A percentile compares a stretch with the other conserved stretches of the same genome.
These are phyloP conservation scores for Boletus sp. DNA, from an alignment of 1,284 basidiomycete genomes.

Conservation along the genomic window DNA sequence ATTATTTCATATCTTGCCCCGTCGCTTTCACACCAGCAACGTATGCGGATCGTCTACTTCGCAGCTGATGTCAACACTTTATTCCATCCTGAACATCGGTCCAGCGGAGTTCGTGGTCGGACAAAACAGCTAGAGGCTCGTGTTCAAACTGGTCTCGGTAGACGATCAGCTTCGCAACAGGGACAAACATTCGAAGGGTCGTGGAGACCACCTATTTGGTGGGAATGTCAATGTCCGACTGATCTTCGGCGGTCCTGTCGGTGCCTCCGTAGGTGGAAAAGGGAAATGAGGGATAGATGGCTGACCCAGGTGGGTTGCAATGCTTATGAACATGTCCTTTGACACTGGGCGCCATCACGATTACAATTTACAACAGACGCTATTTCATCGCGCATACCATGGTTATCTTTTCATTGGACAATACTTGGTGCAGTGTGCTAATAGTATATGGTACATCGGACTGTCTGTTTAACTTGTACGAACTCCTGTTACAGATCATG, in stretches of 20 bases:
- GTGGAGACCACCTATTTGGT: constrained; percentile 32
- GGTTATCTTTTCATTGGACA: constrained; percentile 6
- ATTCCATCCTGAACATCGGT: constrained; percentile 33
- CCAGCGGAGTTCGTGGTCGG: neutral
- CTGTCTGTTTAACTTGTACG: constrained; percentile 3
- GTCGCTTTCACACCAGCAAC: constrained; percentile 52
- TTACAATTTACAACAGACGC: constrained; percentile 1
- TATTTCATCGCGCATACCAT: constrained; percentile 4
- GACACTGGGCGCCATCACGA: neutral
- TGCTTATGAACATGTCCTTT: constrained; percentile 19
- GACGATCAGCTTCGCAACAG: constrained; percentile 7
- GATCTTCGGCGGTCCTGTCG: constrained; percentile 15
- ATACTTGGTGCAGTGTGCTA: constrained; percentile 7
- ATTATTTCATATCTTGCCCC: constrained; percentile 61
- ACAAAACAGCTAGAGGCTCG: constrained; percentile 3
- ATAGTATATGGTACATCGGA: neutral
- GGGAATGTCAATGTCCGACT: constrained; percentile 28
- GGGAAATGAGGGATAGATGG: constrained; percentile 33
- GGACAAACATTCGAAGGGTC: constrained; percentile 23
- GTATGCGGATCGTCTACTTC: constrained; percentile 51
- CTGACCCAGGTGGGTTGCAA: constrained; percentile 29
- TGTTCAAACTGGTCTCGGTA: constrained; percentile 8
- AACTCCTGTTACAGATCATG: neutral
- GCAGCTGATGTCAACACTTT: constrained; percentile 52
- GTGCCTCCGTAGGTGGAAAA: constrained; percentile 28